Conservation (phyloP, 805 yeast species). For the Wickerhamiella cacticola region DNA sequence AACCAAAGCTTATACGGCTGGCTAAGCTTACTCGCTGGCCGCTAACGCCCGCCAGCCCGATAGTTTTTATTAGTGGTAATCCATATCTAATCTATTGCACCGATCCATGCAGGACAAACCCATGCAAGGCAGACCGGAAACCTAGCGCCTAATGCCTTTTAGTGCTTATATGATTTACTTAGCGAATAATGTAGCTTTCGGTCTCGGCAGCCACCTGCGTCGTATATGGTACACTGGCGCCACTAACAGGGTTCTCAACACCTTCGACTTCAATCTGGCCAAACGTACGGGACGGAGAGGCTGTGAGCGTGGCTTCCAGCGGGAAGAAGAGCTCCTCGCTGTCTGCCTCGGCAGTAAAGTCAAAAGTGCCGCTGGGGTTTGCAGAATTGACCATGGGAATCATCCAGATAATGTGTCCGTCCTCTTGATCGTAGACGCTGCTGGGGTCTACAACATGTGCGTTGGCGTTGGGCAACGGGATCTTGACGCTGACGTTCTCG, state of each 20-base stretch:
- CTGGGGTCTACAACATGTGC: slow-evolving; percentile 37
- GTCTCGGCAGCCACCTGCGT: slow-evolving; percentile 18
- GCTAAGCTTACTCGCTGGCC: too few relatives aligned
- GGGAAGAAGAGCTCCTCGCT: slow-evolving; percentile 86
- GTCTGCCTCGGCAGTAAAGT: slow-evolving; percentile 59
- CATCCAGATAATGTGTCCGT: slow-evolving; percentile 63
- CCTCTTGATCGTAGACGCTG: slow-evolving; percentile 34
- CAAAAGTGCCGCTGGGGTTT: slow-evolving; percentile 54
- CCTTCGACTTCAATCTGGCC: slow-evolving; percentile 56
- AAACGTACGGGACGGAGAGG: slow-evolving; percentile 35
- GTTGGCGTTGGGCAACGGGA: slow-evolving; percentile 56
- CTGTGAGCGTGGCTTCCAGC: slow-evolving; percentile 54
- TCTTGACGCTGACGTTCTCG: slow-evolving; percentile 42
- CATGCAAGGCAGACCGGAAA: too few relatives aligned
- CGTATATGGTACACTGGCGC: slow-evolving; percentile 16
- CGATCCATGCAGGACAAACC: too few relatives aligned
- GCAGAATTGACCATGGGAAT: slow-evolving; percentile 38
- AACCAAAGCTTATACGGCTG: too few relatives aligned
- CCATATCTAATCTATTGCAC: too few relatives aligned
- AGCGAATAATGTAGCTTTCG: slow-evolving; percentile 21
- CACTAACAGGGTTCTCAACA: slow-evolving; percentile 40
- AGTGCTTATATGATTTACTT: too few relatives aligned
- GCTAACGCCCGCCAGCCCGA: too few relatives aligned
- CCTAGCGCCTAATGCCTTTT: too few relatives aligned
- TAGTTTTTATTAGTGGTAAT: too few relatives aligned